These are phyloP conservation scores for Berkeleyomyces basicola DNA, from an alignment of 2,329 filamentous ascomycete species.

Conservation along the genomic window DNA sequence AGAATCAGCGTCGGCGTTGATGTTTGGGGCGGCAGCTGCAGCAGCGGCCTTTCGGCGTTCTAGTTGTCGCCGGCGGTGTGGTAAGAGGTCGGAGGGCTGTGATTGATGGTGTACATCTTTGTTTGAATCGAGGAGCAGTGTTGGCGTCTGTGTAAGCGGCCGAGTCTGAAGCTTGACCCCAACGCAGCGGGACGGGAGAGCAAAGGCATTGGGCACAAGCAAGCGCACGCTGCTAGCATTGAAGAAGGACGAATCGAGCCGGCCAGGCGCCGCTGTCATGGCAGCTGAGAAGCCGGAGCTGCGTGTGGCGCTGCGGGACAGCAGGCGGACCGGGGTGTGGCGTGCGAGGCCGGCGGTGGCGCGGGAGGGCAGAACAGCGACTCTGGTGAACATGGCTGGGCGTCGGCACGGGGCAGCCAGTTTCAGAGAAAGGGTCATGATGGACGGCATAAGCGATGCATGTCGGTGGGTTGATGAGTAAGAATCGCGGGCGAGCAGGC, in stretches of 20 bases:
- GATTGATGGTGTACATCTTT: not conserved
- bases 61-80: conserved; percentile 14
- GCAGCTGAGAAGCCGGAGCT: not conserved
- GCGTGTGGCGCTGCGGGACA: conserved; percentile 1
- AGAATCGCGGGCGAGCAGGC: not conserved
- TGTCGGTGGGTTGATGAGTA: not conserved
- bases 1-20: conserved; percentile 5
- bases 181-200: conserved; percentile 2
- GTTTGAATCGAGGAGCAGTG: not conserved
- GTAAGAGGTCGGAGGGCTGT: not conserved
- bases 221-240: conserved; percentile 8
- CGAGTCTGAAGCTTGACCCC: conserved; percentile 3
- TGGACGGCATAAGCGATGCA: conserved; percentile 10
- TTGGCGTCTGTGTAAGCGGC: conserved; percentile 3
- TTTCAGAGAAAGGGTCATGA: conserved; percentile 12
- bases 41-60: conserved; percentile 12
- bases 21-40: not conserved
- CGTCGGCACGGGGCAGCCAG: conserved; percentile 8
- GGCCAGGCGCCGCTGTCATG: not conserved
- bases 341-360: not conserved
- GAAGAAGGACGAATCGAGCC: conserved; percentile 10
- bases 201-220: conserved; percentile 7
- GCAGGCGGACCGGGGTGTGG: not conserved
- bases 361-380: not conserved
- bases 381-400: conserved; percentile 5